Conservation (phyloP, 495 filamentous ascomycete genomes). For the Xylaria scruposa region DNA sequence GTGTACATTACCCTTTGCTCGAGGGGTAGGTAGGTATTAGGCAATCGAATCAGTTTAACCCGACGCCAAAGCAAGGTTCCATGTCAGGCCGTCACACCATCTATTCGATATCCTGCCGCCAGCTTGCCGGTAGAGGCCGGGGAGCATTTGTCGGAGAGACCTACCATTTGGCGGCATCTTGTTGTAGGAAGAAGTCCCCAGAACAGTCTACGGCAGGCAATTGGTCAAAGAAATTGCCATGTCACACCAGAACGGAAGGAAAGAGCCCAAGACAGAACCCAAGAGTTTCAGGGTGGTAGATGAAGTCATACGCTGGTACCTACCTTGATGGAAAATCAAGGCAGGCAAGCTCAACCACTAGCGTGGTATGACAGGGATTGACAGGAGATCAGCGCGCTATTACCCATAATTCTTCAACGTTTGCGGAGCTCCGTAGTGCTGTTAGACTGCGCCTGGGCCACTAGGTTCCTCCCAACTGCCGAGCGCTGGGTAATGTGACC, state of each 20-base stretch:
- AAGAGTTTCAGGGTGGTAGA: neutral
- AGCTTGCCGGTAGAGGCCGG: neutral
- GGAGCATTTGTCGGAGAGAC: neutral
- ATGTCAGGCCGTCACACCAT: neutral
- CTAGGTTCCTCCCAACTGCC: conserved; percentile 9
- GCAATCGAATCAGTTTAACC: conserved; percentile 4
- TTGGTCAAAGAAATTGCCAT: neutral
- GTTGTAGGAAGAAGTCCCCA: neutral
- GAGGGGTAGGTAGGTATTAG: neutral
- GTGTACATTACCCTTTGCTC: neutral
- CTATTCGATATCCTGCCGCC: neutral
- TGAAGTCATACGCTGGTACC: conserved; percentile 11
- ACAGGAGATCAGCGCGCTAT: neutral
- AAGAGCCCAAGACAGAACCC: neutral
- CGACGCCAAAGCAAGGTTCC: conserved; percentile 8
- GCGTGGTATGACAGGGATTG: conserved; percentile 13
- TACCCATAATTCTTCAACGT: conserved; percentile 6
- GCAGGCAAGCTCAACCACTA: conserved; percentile 9
- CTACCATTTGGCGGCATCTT: neutral
- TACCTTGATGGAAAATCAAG: conserved; percentile 14
- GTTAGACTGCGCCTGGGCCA: neutral
- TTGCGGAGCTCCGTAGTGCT: neutral
- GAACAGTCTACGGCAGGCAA: neutral
- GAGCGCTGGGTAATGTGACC: neutral
- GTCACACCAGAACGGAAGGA: neutral